Evolutionary conservation across 306 rosid species (phyloP).

Genomic region (Purshia tridentata): DNA sequence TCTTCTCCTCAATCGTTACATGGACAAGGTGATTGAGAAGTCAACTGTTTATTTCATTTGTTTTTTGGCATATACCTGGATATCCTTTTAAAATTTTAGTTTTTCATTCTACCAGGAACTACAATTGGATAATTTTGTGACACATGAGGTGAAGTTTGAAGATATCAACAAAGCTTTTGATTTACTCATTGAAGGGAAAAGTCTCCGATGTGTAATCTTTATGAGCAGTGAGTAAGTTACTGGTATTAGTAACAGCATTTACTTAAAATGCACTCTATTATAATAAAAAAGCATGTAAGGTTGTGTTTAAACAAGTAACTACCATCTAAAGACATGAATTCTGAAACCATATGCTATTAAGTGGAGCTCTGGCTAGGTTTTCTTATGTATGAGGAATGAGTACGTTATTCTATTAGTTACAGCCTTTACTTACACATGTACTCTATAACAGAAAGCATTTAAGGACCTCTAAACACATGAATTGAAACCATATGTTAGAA

Average conservation of each 20-base stretch:
- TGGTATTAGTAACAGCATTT: not conserved
- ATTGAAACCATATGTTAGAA: slow-evolving; percentile 5
- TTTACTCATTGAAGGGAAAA: slow-evolving; percentile 54
- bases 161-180: slow-evolving; percentile 82
- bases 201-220: slow-evolving; percentile 74
- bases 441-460: not conserved
- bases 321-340: not conserved
- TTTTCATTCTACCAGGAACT: slow-evolving; percentile 49
- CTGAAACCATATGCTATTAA: not conserved
- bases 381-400: not conserved
- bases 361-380: not conserved
- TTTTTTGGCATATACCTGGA: not conserved
- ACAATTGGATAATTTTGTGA: slow-evolving; percentile 70
- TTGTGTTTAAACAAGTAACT: not conserved
- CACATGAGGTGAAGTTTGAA: slow-evolving; percentile 63
- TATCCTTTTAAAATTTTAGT: not conserved
- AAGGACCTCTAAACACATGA: not conserved
- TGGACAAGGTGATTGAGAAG: slow-evolving; percentile 58
- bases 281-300: not conserved
- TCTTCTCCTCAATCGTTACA: slow-evolving; percentile 61
- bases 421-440: not conserved
- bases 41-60: not conserved
- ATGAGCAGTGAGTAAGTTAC: slow-evolving; percentile 47
- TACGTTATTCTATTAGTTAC: not conserved
- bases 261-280: not conserved